A percentile compares a stretch with the other conserved stretches of the same genome.
Evolutionary conservation across 2,329 filamentous ascomycete genomes (phyloP).

Genomic region (Penicillium sclerotigenum): DNA sequence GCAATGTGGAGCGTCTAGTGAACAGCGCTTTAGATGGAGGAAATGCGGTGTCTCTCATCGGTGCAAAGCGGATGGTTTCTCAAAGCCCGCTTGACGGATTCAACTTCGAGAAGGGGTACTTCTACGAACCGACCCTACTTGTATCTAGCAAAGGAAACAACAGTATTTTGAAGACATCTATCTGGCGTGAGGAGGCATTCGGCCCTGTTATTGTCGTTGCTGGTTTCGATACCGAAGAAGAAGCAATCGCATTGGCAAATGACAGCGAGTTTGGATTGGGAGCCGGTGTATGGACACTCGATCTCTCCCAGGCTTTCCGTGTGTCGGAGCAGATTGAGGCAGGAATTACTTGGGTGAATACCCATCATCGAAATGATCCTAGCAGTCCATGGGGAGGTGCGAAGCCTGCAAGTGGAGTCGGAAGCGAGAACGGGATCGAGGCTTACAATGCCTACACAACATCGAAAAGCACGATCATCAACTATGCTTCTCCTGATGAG

Average conservation of each 20-base stretch:
- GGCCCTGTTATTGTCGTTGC: constrained; percentile 52
- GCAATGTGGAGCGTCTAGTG: constrained; percentile 13
- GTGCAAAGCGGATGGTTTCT: constrained; percentile 14
- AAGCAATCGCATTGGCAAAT: constrained; percentile 50
- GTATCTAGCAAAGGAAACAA: background rate
- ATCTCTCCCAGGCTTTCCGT: constrained; percentile 49
- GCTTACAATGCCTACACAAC: constrained; percentile 58
- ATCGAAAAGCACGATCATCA: constrained; percentile 48
- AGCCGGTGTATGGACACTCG: constrained; percentile 51
- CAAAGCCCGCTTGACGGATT: constrained; percentile 14
- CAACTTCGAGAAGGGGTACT: constrained; percentile 18
- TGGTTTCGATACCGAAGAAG: constrained; percentile 47
- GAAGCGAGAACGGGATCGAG: constrained; percentile 69
- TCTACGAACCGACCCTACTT: constrained; percentile 19
- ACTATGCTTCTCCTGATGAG: constrained; percentile 50
- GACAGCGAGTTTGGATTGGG: constrained; percentile 51
- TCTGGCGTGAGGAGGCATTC: constrained; percentile 47
- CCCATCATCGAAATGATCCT: constrained; percentile 70
- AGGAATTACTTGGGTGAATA: constrained; percentile 50
- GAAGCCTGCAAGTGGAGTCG: constrained; percentile 61
- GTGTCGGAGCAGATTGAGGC: constrained; percentile 49
- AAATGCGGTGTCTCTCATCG: background rate
- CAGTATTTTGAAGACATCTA: constrained; percentile 25
- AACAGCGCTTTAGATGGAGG: background rate
- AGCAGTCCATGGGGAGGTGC: constrained; percentile 66